Evolutionary conservation across 2,329 filamentous ascomycete genomes (phyloP), one percentile per base, ranked within the genome.

Genomic region (Botrytis galanthina): DNA sequence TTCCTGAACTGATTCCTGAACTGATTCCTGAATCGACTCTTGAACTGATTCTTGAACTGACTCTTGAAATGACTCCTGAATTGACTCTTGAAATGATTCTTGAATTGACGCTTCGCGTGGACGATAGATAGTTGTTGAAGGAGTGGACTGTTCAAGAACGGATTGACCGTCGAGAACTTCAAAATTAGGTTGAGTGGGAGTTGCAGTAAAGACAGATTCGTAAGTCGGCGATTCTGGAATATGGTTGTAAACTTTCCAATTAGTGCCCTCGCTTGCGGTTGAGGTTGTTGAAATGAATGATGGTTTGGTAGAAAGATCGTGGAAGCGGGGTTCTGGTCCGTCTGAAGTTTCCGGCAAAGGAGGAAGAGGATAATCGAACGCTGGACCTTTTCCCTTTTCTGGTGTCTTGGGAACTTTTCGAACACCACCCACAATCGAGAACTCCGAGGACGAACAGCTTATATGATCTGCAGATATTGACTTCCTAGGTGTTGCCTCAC

Each of bases 351-450:
- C 76, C 69, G 77, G 78, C 70, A 80, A 74, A 69, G 79, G 77
- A 71, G 78, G 78, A 29, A 78, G 76, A 26, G 76, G 73, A 64
- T 69, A 74, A 39, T 78, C 77, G 22, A 71, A 70, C 37, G 72
- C 74, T 42, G 72, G 44, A 69, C 73, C 74, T 73, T 77, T 80
- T 59, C 78, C 76, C 75, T 81, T 81, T 59, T 81, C 79, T 76
- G 80, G 80, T 73, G 79, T 81, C 73, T 79, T 79, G 57, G 80
- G 78, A 44, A 81, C 81, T 75, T 81, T 81, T 51, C 81, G 79
- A 71, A 81, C 76, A 70, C 80, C 80, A 67, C 80, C 81, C 22
- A 80, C 78, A 54, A 81, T 76, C 64, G 78, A 74, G 75, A 80
- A 82, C 70, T 81, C 79, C 77, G 78, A 79, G 64, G 80, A 80